Conservation (phyloP, 352 stramenopile genomes). For the Phytopythium chamaehyphon region DNA sequence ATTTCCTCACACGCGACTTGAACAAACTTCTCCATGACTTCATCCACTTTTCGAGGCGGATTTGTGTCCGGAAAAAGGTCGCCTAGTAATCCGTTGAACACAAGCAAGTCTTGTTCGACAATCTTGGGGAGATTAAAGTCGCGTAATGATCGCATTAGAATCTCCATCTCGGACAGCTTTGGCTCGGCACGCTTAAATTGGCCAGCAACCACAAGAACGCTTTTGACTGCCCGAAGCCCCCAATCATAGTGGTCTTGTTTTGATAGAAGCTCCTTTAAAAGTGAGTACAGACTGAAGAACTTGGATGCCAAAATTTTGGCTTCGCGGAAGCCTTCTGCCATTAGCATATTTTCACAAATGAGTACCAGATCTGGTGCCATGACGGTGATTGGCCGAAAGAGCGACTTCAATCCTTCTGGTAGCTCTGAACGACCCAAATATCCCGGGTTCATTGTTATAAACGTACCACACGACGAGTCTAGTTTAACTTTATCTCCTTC, state of each 20-base stretch:
- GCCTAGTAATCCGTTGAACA: conserved; percentile 92
- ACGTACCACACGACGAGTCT: conserved; percentile 89
- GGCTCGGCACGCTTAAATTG: conserved; percentile 91
- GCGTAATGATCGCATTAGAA: conserved; percentile 93
- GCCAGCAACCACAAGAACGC: conserved; percentile 91
- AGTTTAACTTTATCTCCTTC: conserved; percentile 89
- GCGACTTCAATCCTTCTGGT: conserved; percentile 92
- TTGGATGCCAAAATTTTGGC: conserved; percentile 92
- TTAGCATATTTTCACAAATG: conserved; percentile 97
- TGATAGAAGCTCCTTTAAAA: conserved; percentile 90
- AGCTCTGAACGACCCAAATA: conserved; percentile 93
- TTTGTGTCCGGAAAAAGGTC: conserved; percentile 93
- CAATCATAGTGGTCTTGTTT: conserved; percentile 97
- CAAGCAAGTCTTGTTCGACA: conserved; percentile 88
- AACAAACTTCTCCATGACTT: conserved; percentile 88
- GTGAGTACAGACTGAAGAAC: conserved; percentile 93
- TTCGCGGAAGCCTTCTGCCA: conserved; percentile 93
- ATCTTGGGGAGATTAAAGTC: conserved; percentile 98
- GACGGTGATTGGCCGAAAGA: conserved; percentile 95
- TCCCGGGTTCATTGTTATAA: conserved; percentile 97
- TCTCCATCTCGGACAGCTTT: conserved; percentile 88
- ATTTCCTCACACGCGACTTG: conserved; percentile 88
- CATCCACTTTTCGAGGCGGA: conserved; percentile 85
- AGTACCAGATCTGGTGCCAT: conserved; percentile 95
- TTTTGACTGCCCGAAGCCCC: conserved; percentile 94